Base-by-base conservation (phyloP, 176 grass and related monocot genomes). In the Oryza glumipatula region DNA sequence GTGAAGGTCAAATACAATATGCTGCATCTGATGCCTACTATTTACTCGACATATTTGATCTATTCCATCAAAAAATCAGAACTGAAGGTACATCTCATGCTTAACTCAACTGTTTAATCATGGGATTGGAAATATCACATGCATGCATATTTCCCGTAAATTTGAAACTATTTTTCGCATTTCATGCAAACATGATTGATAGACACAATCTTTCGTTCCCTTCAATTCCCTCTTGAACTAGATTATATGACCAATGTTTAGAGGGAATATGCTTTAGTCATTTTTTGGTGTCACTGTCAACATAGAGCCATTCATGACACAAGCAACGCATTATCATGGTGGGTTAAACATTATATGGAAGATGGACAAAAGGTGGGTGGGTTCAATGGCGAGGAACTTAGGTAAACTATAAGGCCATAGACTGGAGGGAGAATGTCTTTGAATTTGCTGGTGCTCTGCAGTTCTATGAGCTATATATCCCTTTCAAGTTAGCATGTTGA, bases 1-100 rank as follows among this genome's bases (percentile, higher is more conserved):
- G 88, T 72, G 78, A 94, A 91, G 88, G 91, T 32, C 96, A 96
- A 82, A 92, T 94, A 92, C 76, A 85, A 66, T 99, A 99, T 94
- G 93, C 96, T 96, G 94, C 96, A 84, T 85, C 83, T n/a, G 94
- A 99, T 94, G 89, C 96, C 23, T 96, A 92, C 80, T 99, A 94
- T 76, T 89, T 99, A 71, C 93, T 99, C 30, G 86, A 91, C 83
- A 91, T 96, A 92, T 96, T 96, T 89, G 82, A 79, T 68, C 9
- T 96, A 14, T 92, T 94, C 72, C 84, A 89, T 49, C 68, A 88
- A 82, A 92, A 88, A 46, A 46, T 91, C 43, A 81, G 66, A 66
- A 63, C 11, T 69, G 80, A 93, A 89, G 95, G 95, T 98, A 79
- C 51, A 58, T 80, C 21, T 82, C 64, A 71, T 82, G 26, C 67